phyloP scores from a whole-genome alignment of 1,284 basidiomycete species.

The Phylloboletellus chloephorus region DNA sequence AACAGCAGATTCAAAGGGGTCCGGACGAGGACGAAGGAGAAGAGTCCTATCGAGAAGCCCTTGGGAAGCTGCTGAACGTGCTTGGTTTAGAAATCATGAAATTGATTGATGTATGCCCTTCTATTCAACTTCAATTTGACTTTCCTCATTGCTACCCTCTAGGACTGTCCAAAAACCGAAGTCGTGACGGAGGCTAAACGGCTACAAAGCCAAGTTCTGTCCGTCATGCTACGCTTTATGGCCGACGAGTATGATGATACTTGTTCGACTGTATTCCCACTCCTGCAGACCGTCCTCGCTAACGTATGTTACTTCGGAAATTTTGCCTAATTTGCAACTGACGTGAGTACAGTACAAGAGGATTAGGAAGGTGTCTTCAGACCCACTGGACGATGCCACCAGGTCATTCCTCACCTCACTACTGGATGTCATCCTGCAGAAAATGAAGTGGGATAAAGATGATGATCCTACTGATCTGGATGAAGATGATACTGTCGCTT shows the following conservation, averaged over 20 bases:
- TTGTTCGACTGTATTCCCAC: slow-evolving; percentile 76
- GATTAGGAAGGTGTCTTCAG: slow-evolving; percentile 59
- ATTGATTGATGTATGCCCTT: slow-evolving; percentile 62
- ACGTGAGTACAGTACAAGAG: slow-evolving; percentile 65
- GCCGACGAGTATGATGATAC: slow-evolving; percentile 87
- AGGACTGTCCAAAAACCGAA: slow-evolving; percentile 62
- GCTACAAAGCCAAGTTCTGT: slow-evolving; percentile 68
- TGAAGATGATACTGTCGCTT: slow-evolving; percentile 83
- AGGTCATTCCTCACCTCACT: slow-evolving; percentile 78
- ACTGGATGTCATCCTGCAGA: slow-evolving; percentile 76
- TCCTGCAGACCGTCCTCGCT: slow-evolving; percentile 71
- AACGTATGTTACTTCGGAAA: slow-evolving; percentile 50
- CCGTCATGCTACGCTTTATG: slow-evolving; percentile 84
- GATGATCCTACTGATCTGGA: slow-evolving; percentile 80
- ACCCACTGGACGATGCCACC: slow-evolving; percentile 67
- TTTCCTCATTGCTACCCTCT: slow-evolving; percentile 9
- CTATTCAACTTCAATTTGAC: slow-evolving; percentile 4
- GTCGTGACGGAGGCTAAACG: slow-evolving; percentile 65
- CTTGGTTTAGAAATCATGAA: slow-evolving; percentile 84
- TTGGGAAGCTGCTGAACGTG: slow-evolving; percentile 82
- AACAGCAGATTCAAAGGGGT: slow-evolving; percentile 61
- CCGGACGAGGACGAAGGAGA: slow-evolving; percentile 70
- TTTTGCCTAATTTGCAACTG: slow-evolving; percentile 1
- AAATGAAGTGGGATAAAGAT: slow-evolving; percentile 90
- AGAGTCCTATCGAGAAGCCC: slow-evolving; percentile 83